Base-by-base conservation (phyloP, 148 eudicot species). In the Silene uniflora region DNA sequence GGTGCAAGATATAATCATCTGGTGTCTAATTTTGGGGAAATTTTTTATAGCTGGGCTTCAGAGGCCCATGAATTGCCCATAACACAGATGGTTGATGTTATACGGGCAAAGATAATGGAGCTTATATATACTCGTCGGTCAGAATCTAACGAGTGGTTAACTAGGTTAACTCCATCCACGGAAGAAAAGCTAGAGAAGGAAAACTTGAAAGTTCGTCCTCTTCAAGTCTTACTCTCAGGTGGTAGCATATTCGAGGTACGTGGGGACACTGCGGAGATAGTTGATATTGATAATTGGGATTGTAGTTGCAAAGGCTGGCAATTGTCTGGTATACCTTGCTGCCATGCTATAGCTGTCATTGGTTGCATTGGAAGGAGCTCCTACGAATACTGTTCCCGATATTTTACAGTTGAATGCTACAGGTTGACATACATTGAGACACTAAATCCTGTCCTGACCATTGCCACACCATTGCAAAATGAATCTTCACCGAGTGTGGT, bases 261-360 rank as follows among this genome's bases (percentile, higher is more conserved):
- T 32, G 97, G 97, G 24, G 97, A 91, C 56, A 78, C 93, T 6
- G 72, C 81, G 18, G 98, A 94, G 84, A 74, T 84, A 58, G 96
- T 91, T 22, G 91, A 94, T 69, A 77, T 91, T 54, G 91, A 91
- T 75, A 83, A 73, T 12, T 90, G 84, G 83, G 89, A 81, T 62
- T 94, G 98, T 81, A 90, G 92, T 64, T 94, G 98, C 82, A 91
- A 81, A 85, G 87, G 82, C 14, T 94, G 97, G 98, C 96, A 90
- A 83, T 81, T 91, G 59, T 84, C 83, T 14, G 98, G 98, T 13
- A 62, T 94, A 67, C 98, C 98, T 77, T 94, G 98, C 76, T 89
- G 90, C 81, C 98, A 94, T 76, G 93, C 97, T 3, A 25, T 90
- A 77, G 89, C 91, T 11, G 91, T 90, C 62, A 83, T 94, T 62